Conservation (phyloP, 2,329 filamentous ascomycete species). For the Colletotrichum acutatum region DNA sequence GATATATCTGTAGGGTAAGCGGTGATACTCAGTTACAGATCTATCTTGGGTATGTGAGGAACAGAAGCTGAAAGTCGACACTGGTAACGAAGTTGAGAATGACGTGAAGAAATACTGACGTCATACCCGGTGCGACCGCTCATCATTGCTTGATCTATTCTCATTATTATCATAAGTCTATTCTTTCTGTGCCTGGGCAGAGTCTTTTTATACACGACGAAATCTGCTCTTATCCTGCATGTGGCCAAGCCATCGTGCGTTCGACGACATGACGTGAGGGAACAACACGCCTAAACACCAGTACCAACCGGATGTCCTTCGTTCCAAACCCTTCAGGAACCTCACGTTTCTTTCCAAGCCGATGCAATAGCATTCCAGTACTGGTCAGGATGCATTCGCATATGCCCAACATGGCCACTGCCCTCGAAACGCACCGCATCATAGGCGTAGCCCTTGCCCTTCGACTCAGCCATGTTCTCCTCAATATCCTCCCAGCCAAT, state of each 20-base stretch:
- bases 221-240: background rate
- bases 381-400: slow-evolving; percentile 63
- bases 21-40: too few species aligned
- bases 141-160: background rate
- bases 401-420: slow-evolving; percentile 70
- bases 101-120: background rate
- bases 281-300: too few species aligned
- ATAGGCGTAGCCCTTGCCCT: slow-evolving; percentile 59
- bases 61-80: too few species aligned
- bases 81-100: too few species aligned
- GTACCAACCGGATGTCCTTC: too few species aligned
- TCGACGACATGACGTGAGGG: too few species aligned
- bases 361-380: slow-evolving; percentile 64
- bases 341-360: slow-evolving; percentile 40
- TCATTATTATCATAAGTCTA: background rate
- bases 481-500: slow-evolving; percentile 67
- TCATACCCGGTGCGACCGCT: background rate
- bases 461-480: slow-evolving; percentile 60
- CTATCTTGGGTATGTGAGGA: too few species aligned
- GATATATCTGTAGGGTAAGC: too few species aligned
- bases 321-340: background rate
- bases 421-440: slow-evolving; percentile 65
- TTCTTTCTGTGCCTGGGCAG: background rate
- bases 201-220: background rate
- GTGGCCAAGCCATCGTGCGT: too few species aligned